Evolutionary conservation across 495 filamentous ascomycete species (phyloP), one percentile per base, ranked within the genome.

Genomic region (Penicillium manginii): DNA sequence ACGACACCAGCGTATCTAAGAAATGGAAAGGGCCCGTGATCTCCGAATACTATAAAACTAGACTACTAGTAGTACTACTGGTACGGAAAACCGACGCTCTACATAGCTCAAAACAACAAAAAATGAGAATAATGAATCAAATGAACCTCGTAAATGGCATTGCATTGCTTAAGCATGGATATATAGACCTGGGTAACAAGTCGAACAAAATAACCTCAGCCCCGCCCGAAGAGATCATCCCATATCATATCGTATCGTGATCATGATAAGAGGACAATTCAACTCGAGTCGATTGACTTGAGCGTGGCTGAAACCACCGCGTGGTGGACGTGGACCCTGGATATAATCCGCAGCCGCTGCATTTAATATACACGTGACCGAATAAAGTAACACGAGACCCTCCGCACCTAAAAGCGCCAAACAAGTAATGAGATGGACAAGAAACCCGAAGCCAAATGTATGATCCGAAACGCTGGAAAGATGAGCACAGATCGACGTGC

Each of bases 321-420:
- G 6, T 0, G 33, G 15, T 37, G 33, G 33, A 3, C 33, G n/a
- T 10, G 8, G 3, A 42, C 15, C 1, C 17, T 42, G 14, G 39
- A 42, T 10, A 2, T 22, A 15, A 42, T 10, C 8, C 9, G 42
- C 5, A 47, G 4, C 43, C 43, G 43, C 43, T 47, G 18, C 43
- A 47, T 47, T 11, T 47, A 18, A 47, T 47, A 47, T 47, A 47
- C 19, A 47, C 18, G 18, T 47, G 43, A 47, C 21, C 43, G 43
- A 47, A 47, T 47, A 47, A 47, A 22, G 43, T 47, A 26, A 47
- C 43, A 47, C 22, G 21, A 47, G 43, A 42, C 19, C 18, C 8
- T 15, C 43, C 43, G 19, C 18, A 23, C 43, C 43, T n/a, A 8
- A 42, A 42, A 47, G 43, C 43, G 43, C 43, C 43, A 26, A 47